Base-by-base conservation (phyloP, 2,329 filamentous ascomycete genomes). In the Nemania diffusa region DNA sequence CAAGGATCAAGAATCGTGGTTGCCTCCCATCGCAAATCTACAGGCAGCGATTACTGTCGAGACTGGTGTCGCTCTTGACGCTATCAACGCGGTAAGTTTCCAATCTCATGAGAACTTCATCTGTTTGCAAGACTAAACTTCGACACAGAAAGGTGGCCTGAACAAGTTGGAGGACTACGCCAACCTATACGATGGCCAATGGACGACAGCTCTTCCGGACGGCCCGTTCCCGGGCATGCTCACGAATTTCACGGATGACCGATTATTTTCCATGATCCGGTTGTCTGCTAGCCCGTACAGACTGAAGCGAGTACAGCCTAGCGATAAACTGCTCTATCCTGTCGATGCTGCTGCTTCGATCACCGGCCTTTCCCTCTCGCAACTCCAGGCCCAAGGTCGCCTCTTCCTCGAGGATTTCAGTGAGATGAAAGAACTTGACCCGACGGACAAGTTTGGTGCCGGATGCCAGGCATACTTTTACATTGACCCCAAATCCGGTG, bases 381-480 rank as follows among this genome's bases (percentile, higher is more conserved):
- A 72, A 3, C 77, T 85, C 1, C 74, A 79, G 2, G 37, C 64
- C 0, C 66, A 73, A 15, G 80, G 81, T 2, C 77, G 80, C 6
- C 78, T 85, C 5, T 84, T 84, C 71, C 75, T 81, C 56, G 79
- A 77, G 2, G 82, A 84, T 62, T 78, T 83, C 64, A 75, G 76
- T 1, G 76, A 78, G 50, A 81, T 84, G 71, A 71, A 68, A n/a
- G 60, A 70, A 24, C 62, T 69, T 2, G 52, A 61, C 17, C 53
- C 62, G 8, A 70, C 62, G 1, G 63, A 69, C 2, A 77, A 78
- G 40, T 84, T 77, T 62, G 75, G 77, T 1, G 81, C 80, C 1
- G 80, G 81, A 9, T 84, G 80, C 67, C 79, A 81, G 51, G 83
- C 81, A 0, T 82, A 82, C 67, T 85, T 85, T 73, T 85, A 79